phyloP scores from a whole-genome alignment of 164 flowering plant genomes.

The Piper longum region DNA sequence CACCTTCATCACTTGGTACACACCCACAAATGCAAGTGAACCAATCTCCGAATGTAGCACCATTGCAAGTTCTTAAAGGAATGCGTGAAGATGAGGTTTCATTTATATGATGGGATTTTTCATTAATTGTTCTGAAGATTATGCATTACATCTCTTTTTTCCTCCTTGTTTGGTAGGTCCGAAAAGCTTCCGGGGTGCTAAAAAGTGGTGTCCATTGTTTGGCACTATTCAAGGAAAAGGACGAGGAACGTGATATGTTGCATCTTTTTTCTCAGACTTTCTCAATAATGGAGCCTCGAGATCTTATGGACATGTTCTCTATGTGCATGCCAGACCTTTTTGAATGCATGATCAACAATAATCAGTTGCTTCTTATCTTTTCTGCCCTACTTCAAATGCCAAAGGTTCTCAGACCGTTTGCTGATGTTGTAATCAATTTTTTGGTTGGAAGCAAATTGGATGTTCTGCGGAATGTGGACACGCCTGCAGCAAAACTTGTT shows the following conservation, averaged over 20 bases:
- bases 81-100: constrained; percentile 98
- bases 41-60: constrained; percentile 38
- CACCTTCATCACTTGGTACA: constrained; percentile 50
- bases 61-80: constrained; percentile 65
- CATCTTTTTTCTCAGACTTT: constrained; percentile 71
- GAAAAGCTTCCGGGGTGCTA: constrained; percentile 90
- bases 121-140: not conserved
- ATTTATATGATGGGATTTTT: not conserved
- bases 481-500: constrained; percentile 77
- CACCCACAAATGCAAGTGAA: constrained; percentile 51
- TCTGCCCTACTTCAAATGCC: constrained; percentile 70
- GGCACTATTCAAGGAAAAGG: constrained; percentile 89
- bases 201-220: constrained; percentile 95
- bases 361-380: constrained; percentile 76
- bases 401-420: constrained; percentile 81
- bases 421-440: constrained; percentile 90
- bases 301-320: constrained; percentile 99
- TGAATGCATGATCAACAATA: constrained; percentile 87
- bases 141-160: not conserved
- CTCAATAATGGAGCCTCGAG: constrained; percentile 92
- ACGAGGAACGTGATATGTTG: constrained; percentile 89
- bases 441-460: constrained; percentile 92
- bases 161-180: constrained; percentile 36
- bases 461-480: constrained; percentile 75
- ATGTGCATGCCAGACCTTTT: constrained; percentile 95